Base-by-base conservation (phyloP, 2,329 filamentous ascomycete species). In the Emericellopsis cladophorae region DNA sequence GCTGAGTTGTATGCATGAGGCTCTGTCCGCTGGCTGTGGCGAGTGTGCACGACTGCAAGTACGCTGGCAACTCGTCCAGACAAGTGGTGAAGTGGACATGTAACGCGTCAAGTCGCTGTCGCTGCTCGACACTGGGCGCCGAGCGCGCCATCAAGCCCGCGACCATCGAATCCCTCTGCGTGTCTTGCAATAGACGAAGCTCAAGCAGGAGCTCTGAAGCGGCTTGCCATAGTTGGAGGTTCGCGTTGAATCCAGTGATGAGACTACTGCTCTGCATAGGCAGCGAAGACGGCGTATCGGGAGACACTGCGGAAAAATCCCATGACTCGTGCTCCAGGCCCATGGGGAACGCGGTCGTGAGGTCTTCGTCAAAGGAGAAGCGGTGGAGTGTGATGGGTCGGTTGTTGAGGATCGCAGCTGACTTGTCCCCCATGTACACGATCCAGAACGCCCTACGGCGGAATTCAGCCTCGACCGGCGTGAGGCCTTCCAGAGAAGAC, bases 361-460 rank as follows among this genome's bases (percentile, higher is more conserved):
- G 64, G 7, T 58, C 60, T 1, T 84, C 50, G 22, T 64, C 58
- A 38, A 65, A 63, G 1, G 58, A 65, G 44, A 58, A 64, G 36
- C 63, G 60, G 46, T 66, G 62, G 10, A 68, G 58, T 0, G 62
- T 65, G 4, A 66, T 65, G 3, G 64, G 63, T 0, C 61, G 55
- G 4, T 59, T 59, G 39, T 65, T 65, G 5, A 64, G 43, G 8
- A 63, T 57, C 0, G 59, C 57, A 0, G 60, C 59, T 1, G 59
- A 63, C 41, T 64, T 64, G 41, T 64, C 61, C 2, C 60, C 59
- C 49, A 62, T 58, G 44, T 60, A 64, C 1, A 62, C 52, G 6
- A 61, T 60, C 60, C 60, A 64, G 18, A 64, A 64, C 0, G 50
- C 53, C 9, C 59, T 49, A 2, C 60, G 50, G 0, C 60, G 51